Evolutionary conservation across 208 protist species (phyloP), one percentile per base, ranked within the genome.

Genomic region (Leishmania amazonensis): DNA sequence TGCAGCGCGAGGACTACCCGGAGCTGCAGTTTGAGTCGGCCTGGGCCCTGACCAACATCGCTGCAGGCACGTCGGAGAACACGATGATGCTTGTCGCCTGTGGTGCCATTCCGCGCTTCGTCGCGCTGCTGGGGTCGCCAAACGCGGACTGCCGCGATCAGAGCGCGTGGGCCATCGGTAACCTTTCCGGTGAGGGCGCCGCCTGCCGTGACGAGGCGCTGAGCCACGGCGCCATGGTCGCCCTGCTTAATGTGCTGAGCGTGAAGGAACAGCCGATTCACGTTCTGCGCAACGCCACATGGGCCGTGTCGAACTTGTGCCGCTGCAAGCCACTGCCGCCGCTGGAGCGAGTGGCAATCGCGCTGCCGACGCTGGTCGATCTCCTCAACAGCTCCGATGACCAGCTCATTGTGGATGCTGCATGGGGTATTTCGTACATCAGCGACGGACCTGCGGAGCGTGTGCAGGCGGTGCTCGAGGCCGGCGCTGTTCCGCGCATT

Each of bases 31-130:
- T 99, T 87, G 99, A 99, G 94, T 93, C 98, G 21, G 98, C 99
- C 6, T 99, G 99, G 99, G 98, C 99, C 4, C 90, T 99, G 45
- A 99, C 99, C 5, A 99, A 99, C 92, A 99, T 99, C 75, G 98
- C 99, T 24, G 99, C 98, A 17, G 99, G 99, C 57, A 98, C 97
- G 28, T 93, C 97, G 24, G 89, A 98, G 85, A 98, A 99, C 85
- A 99, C 98, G 13, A 84, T 81, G 49, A 81, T 93, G 53, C 93
- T 99, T 17, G 89, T 99, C 57, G 80, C 98, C 28, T 85, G 86
- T 76, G 97, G 96, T 28, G 98, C 97, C n/a, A 91, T 99, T 31
- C 97, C 98, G 38, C 91, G 93, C 62, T 99, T 99, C 85, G 92
- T 99, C 9, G 78, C 90, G 35, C 93, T 99, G 47, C 90, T 99